Evolutionary conservation across 305 asterid genomes (phyloP), one percentile per base, ranked within the genome.

Genomic region (Solanum hybrid): DNA sequence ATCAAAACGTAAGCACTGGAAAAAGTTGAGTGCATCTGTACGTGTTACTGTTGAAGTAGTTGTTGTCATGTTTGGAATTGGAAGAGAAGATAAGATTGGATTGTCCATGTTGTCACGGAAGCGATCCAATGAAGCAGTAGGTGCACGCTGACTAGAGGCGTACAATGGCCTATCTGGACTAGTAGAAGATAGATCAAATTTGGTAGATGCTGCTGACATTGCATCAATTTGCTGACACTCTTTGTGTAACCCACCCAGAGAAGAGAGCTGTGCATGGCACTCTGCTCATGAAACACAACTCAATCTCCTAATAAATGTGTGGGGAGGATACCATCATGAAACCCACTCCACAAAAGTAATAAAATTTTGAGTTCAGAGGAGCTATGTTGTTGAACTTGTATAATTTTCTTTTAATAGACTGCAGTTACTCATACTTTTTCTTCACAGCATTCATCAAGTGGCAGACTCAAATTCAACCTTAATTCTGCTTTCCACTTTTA

Each of bases 1-100:
- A 94, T 97, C 99, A 89, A 97, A 91, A 87, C 97, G 98, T 90
- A 97, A 95, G 90, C 98, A 95, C 77, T 95, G 96, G 91, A 96
- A 94, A 91, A 95, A 97, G 93, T 94, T 93, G 86, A 91, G 91
- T 56, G 94, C 97, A 88, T 97, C 99, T 87, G 94, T 96, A 88
- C 93, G 98, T 81, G 96, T 92, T 80, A 93, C 95, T 78, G 97
- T 90, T 71, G 96, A 93, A 93, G 92, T 92, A 91, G 93, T 94
- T 92, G 98, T 95, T 56, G 95, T 88, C 98, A 94, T 95, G 92
- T 91, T 45, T 45, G 64, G 64, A 45, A 45, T 96, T 91, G 98
- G 96, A 93, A 95, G 93, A 79, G 95, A 93, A 88, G 98, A 95
- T 90, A 95, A 91, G 90, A 92, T 93, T 69, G 96, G 96, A 93